Conservation (phyloP, 495 filamentous ascomycete species). For the Aeminium ludgeri region DNA sequence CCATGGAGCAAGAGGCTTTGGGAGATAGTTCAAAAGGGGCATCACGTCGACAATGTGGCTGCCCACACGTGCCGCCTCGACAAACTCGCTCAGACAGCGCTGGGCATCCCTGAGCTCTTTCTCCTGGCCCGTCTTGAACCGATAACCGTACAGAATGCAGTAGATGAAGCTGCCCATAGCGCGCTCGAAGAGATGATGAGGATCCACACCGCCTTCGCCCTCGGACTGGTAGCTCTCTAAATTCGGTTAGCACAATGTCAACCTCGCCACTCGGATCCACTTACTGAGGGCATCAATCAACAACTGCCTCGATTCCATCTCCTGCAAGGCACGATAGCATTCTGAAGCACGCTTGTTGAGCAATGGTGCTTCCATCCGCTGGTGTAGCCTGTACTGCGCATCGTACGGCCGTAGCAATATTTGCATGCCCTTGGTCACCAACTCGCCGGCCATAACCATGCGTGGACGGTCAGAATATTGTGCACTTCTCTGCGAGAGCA, state of each 20-base stretch:
- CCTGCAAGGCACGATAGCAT: background rate
- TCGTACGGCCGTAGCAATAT: conserved; percentile 6
- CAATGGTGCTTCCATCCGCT: background rate
- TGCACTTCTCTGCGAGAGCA: conserved; percentile 18
- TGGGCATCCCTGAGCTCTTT: conserved; percentile 20
- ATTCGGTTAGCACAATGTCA: conserved; percentile 5
- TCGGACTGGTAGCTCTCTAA: conserved; percentile 10
- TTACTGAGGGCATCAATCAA: background rate
- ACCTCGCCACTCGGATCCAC: background rate
- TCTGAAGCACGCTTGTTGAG: background rate
- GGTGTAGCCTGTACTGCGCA: background rate
- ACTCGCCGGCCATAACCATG: conserved; percentile 15
- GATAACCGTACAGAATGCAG: conserved; percentile 24
- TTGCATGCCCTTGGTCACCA: background rate
- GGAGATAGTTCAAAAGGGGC: conserved; percentile 23
- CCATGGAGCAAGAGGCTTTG: conserved; percentile 23
- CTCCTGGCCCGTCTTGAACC: conserved; percentile 20
- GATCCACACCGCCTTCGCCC: conserved; percentile 7
- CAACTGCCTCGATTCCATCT: background rate
- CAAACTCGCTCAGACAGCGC: conserved; percentile 18
- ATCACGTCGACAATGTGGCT: conserved; percentile 24
- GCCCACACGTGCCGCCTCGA: conserved; percentile 16
- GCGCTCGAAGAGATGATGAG: conserved; percentile 18
- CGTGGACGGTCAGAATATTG: conserved; percentile 19
- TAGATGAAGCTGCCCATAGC: conserved; percentile 23